Base-by-base conservation (phyloP, 441 rosid genomes). In the Capsella rubella region DNA sequence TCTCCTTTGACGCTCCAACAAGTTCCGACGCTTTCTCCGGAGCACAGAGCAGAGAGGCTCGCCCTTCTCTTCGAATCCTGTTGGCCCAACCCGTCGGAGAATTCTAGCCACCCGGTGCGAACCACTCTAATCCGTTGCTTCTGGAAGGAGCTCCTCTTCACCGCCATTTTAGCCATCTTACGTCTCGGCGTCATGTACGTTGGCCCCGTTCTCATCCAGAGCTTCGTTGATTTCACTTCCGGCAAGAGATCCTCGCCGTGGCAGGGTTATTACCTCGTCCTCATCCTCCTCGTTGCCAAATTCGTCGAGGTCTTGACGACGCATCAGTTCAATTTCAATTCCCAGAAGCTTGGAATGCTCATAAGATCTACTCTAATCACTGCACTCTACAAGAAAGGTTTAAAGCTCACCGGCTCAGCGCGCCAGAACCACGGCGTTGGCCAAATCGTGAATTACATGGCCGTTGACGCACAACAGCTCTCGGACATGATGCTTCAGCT, bases 391-490 rank as follows among this genome's bases (percentile, higher is more conserved):
- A 83, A 64, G 75, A 92, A 92, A 67, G 96, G 97, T 6, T 57
- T 92, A 69, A 82, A 86, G 67, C 76, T 92, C 46, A 81, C 96
- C 0, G 88, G 94, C 67, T 92, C 97, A n/a, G 92, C 94, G 29
- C 89, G 97, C 25, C 97, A 92, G 63, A 83, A 85, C 62, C 97
- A 92, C 67, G 97, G 97, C 15, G 96, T 92, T 5, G 97, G 97
- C 51, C 97, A 90, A 75, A 92, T 90, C 64, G 97, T 92, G 73
- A 92, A 92, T 74, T 92, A 92, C 81, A 92, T 92, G 97, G 94
- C 97, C 35, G 92, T 92, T 12, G 97, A 92, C 67, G 96, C 97
- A 2, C 97, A 92, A 25, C 97, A 92, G 74, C 91, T 92, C 67
- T 92, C 96, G 21, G 97, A 92, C 67, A 90, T 92, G 96, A 92